A percentile compares a stretch with the other conserved stretches of the same genome.
Conservation (phyloP, 495 filamentous ascomycete genomes). For the Tricharina praecox region DNA sequence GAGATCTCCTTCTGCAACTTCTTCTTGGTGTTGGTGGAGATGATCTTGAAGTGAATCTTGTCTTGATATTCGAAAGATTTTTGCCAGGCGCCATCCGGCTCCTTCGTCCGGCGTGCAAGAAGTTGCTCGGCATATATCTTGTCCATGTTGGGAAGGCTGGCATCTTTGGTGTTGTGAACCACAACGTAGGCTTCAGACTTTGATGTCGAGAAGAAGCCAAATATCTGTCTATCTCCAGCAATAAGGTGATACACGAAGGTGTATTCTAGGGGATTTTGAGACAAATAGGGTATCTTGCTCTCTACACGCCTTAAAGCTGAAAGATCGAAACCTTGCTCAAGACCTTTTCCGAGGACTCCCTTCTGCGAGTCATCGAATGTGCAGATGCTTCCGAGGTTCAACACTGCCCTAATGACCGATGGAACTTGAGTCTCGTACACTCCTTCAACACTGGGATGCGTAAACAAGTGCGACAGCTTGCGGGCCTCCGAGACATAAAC, state of each 20-base stretch:
- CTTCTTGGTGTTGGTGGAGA: conserved; percentile 69
- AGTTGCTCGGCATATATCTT: conserved; percentile 70
- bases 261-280: conserved; percentile 51
- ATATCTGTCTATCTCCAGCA: conserved; percentile 78
- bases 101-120: conserved; percentile 44
- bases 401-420: conserved; percentile 60
- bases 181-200: conserved; percentile 68
- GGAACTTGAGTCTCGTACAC: conserved; percentile 91
- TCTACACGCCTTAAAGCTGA: conserved; percentile 49
- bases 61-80: conserved; percentile 74
- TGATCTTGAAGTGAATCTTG: conserved; percentile 66
- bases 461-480: conserved; percentile 65
- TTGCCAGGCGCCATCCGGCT: conserved; percentile 52
- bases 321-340: conserved; percentile 88
- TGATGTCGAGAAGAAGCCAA: conserved; percentile 76
- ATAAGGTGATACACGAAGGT: conserved; percentile 84
- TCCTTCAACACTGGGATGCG: conserved; percentile 87
- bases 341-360: conserved; percentile 78
- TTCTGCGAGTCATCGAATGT: conserved; percentile 83
- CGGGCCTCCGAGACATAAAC: conserved; percentile 66
- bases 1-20: conserved; percentile 76
- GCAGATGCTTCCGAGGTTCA: conserved; percentile 82
- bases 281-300: conserved; percentile 55
- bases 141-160: conserved; percentile 69
- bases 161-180: conserved; percentile 56